These are phyloP conservation scores for Yarrowia sp. DNA, from an alignment of 805 yeast genomes.

Conservation along the genomic window DNA sequence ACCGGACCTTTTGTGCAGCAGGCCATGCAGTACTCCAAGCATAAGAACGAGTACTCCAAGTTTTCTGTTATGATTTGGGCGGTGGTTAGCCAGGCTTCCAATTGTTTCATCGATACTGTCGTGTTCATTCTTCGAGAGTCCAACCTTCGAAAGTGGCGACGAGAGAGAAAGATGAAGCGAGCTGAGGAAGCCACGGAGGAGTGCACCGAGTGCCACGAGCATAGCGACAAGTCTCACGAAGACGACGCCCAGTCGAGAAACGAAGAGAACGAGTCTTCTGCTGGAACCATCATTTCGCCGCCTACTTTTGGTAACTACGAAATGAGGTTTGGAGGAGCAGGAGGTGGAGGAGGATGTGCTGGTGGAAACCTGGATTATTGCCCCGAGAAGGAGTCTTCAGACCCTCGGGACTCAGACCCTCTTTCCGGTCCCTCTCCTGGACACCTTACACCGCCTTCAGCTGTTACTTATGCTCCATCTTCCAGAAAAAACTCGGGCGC, in stretches of 20 bases:
- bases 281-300: conserved; percentile 2
- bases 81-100: conserved; percentile 78
- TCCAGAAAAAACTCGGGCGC: neutral
- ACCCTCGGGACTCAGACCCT: neutral
- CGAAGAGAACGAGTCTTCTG: conserved; percentile 9
- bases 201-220: neutral
- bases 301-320: conserved; percentile 9
- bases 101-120: conserved; percentile 70
- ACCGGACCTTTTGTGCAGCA: conserved; percentile 71
- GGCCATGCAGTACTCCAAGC: conserved; percentile 50
- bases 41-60: conserved; percentile 48
- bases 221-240: neutral
- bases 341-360: neutral
- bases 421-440: neutral
- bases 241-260: conserved; percentile 1
- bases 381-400: neutral
- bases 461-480: neutral
- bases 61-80: conserved; percentile 64
- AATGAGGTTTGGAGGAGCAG: neutral
- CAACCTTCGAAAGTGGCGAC: conserved; percentile 11
- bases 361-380: neutral
- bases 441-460: neutral
- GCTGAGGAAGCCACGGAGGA: neutral
- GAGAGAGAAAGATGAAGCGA: conserved; percentile 2
- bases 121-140: conserved; percentile 73